Percentiles rank a stretch among this genome's conserved stretches.
These are phyloP conservation scores for Adansonia madagascariensis DNA, from an alignment of 441 rosid genomes.

Conservation along the genomic window DNA sequence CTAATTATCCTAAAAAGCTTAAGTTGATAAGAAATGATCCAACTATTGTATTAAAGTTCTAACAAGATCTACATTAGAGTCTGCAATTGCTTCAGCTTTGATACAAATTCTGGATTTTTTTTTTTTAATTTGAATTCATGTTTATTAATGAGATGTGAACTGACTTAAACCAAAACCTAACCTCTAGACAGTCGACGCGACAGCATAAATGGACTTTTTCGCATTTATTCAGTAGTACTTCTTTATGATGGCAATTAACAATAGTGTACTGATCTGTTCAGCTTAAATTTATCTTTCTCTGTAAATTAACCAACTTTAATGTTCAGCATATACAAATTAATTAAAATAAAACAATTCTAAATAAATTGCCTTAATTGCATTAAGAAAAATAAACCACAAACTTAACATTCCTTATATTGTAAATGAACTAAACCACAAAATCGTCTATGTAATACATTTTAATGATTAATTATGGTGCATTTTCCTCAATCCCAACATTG, in stretches of 20 bases:
- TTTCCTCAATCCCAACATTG: neutral
- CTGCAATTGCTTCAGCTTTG: neutral
- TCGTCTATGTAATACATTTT: neutral
- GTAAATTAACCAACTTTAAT: neutral
- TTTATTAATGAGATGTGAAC: conserved; percentile 1
- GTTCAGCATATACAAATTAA: neutral
- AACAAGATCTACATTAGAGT: neutral
- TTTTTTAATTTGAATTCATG: conserved; percentile 10
- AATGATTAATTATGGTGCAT: neutral
- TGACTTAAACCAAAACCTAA: neutral
- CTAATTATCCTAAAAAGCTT: neutral
- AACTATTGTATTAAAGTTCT: neutral
- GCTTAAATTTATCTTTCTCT: neutral
- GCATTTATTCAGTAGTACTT: neutral
- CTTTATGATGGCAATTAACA: neutral
- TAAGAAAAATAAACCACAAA: neutral
- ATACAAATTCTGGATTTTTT: neutral
- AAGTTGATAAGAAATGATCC: neutral
- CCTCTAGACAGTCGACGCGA: neutral
- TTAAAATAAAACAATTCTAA: neutral
- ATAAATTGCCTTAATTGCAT: neutral
- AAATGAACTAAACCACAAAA: neutral
- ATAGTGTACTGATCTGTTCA: neutral
- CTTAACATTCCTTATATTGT: neutral
- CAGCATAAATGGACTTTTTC: neutral